Evolutionary conservation across 2,329 filamentous ascomycete species (phyloP), one percentile per base, ranked within the genome.

Genomic region (Rutstroemia sp.): DNA sequence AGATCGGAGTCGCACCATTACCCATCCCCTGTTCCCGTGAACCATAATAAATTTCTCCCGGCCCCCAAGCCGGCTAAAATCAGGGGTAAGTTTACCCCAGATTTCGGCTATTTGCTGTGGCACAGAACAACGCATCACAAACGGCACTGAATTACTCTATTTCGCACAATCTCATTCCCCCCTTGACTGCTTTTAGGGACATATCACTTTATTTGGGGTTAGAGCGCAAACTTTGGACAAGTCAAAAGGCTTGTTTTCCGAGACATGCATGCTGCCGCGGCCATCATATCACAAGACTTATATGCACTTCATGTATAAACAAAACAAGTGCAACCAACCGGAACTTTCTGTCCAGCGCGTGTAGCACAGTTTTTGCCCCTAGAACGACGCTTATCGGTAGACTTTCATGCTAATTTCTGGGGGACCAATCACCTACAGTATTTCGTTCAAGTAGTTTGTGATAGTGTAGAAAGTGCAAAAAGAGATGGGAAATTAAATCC

Each of bases 41-140:
- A n/a, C 16, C 16, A 17, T 8, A 9, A 42, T 42, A 44, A 30
- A 48, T n/a, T n/a, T 6, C 16, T 25, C n/a, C 50, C n/a, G n/a
- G 17, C 44, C 50, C 39, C 39, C 12, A 19, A 17, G 27, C 36
- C 51, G 44, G 51, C 19, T 54, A 54, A 54, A 39, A 44, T 19
- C 21, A 54, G 42, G 51, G 51, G 51, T 54, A 48, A 27, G 12
- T 44, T 36, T 48, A 42, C 52, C 52, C 52, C 52, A 34, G 52
- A 42, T 54, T 49, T 48, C 52, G 52, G 45, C 52, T 54, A 40
- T 48, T 48, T 23, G 9, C 46, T 16, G 12, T 27, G 21, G 10
- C 9, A 47, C 44, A 34, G 10, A 34, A 34, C 30, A 34, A 34
- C 30, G 12, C 30, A 34, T 34, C 12, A 34, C 30, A 4, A 34